A percentile compares a stretch with the other conserved stretches of the same genome.
phyloP scores from a whole-genome alignment of 192 early-diverging fungal species.

The Coemansia sp. region DNA sequence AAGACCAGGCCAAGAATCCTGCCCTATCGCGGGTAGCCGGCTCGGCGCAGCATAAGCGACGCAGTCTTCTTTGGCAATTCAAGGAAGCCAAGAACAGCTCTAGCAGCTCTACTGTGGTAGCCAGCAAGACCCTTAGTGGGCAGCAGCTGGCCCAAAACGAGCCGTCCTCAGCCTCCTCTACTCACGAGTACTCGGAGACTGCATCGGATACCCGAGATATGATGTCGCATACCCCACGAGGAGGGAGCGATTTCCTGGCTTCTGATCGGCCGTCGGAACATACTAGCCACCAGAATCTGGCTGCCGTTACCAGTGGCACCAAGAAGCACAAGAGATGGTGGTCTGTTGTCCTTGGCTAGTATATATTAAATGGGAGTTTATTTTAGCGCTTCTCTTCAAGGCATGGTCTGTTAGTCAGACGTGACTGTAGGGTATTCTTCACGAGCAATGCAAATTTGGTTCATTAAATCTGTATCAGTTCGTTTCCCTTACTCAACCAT shows the following conservation, averaged over 20 bases:
- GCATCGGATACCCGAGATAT: background rate
- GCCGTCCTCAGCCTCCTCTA: background rate
- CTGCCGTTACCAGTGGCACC: background rate
- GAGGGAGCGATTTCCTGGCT: background rate
- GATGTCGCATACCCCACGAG: background rate
- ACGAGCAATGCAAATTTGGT: too few relatives aligned
- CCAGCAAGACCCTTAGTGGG: slow-evolving; percentile 7
- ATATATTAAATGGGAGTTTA: too few relatives aligned
- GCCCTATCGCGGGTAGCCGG: slow-evolving; percentile 14
- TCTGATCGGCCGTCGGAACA: background rate
- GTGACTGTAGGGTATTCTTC: too few relatives aligned
- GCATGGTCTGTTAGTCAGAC: too few relatives aligned
- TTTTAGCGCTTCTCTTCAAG: background rate
- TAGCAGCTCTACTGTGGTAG: background rate
- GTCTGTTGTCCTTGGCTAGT: slow-evolving; percentile 33
- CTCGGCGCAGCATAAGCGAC: slow-evolving; percentile 22
- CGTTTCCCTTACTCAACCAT: too few relatives aligned
- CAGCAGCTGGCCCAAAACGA: background rate
- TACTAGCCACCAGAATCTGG: background rate
- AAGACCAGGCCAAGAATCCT: slow-evolving; percentile 2
- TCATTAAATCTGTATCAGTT: too few relatives aligned
- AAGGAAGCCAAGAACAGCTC: slow-evolving; percentile 15
- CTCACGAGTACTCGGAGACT: background rate
- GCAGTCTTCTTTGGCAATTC: slow-evolving; percentile 41
- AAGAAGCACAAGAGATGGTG: slow-evolving; percentile 41